Base-by-base conservation (phyloP, 73 alveolate genomes). In the Blepharisma japonicum region DNA sequence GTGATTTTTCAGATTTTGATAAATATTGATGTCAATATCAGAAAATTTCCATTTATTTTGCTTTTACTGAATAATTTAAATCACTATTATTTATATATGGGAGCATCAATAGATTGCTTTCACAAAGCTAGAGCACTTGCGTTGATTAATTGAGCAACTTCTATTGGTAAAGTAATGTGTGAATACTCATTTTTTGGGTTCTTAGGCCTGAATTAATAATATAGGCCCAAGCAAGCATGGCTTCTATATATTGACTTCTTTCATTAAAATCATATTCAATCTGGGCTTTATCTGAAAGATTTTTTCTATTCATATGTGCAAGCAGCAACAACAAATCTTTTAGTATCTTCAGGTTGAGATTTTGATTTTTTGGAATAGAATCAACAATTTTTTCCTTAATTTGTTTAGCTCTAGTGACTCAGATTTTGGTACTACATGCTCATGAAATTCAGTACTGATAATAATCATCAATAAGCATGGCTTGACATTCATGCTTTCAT, bases 31-130 rank as follows among this genome's bases (percentile, higher is more conserved):
- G 80, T 45, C 85, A 80, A 54, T 54, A 45, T 68, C 49, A 79
- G 6, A 76, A 83, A 84, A 5, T 80, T 79, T 32, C 56, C 51
- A 83, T 46, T 71, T 54, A 78, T 92, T 92, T 66, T 77, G n/a
- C n/a, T 81, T 50, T 78, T 66, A 14, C 79, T 79, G 50, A 87
- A 27, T 6, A 7, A 7, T 54, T 82, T 21, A 83, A 23, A 53
- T 70, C 70, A 27, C 87, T 87, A 20, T 67, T 50, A 61, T 66
- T 71, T 71, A 90, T 77, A 71, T 87, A 81, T 42, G 98, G 98
- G 27, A 92, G 88, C 81, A 89, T 92, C 48, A 71, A 80, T 71
- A 92, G 78, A 23, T 86, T 84, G 77, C 84, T 81, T 47, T 77
- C 83, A 20, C 27, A 55, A 32, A 76, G 67, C 88, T 89, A 82